Percentiles rank a stretch among this genome's conserved stretches.
phyloP scores from a whole-genome alignment of 2,329 filamentous ascomycete genomes.

The Magnaporthiopsis rhizophila region DNA sequence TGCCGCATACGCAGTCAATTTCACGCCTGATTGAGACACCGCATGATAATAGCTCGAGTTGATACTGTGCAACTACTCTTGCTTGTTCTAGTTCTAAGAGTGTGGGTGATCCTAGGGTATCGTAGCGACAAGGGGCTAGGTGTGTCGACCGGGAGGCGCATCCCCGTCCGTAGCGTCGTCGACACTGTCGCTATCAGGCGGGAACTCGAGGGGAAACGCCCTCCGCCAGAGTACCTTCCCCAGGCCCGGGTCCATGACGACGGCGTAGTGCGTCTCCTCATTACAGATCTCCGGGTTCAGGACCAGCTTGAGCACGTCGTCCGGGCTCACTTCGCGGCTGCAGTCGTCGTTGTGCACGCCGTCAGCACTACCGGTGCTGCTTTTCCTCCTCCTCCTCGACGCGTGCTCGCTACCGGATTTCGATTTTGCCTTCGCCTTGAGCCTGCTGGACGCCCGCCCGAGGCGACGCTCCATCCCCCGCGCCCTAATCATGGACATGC shows the following conservation, averaged over 20 bases:
- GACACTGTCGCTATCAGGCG: too few species aligned
- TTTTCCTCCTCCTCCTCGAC: constrained; percentile 9
- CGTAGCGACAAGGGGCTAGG: too few species aligned
- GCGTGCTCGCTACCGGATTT: not conserved
- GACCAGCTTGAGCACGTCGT: constrained; percentile 19
- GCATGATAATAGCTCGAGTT: too few species aligned
- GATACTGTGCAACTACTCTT: too few species aligned
- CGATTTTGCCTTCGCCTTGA: not conserved
- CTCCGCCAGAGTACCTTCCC: constrained; percentile 34
- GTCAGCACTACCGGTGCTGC: constrained; percentile 13
- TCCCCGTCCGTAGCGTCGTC: not conserved
- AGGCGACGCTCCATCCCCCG: constrained; percentile 10
- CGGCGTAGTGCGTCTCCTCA: constrained; percentile 24
- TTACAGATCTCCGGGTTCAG: constrained; percentile 19
- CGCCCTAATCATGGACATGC: constrained; percentile 12
- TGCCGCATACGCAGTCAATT: not conserved
- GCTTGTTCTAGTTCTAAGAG: too few species aligned
- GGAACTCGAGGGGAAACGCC: constrained; percentile 8
- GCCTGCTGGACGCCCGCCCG: constrained; percentile 5
- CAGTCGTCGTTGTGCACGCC: not conserved
- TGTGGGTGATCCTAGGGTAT: too few species aligned
- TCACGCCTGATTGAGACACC: not conserved
- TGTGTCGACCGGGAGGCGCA: not conserved
- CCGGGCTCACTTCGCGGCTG: constrained; percentile 9
- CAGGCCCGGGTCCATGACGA: constrained; percentile 37